phyloP scores from a whole-genome alignment of 176 grass and related monocot genomes.

The Musa acuminata region DNA sequence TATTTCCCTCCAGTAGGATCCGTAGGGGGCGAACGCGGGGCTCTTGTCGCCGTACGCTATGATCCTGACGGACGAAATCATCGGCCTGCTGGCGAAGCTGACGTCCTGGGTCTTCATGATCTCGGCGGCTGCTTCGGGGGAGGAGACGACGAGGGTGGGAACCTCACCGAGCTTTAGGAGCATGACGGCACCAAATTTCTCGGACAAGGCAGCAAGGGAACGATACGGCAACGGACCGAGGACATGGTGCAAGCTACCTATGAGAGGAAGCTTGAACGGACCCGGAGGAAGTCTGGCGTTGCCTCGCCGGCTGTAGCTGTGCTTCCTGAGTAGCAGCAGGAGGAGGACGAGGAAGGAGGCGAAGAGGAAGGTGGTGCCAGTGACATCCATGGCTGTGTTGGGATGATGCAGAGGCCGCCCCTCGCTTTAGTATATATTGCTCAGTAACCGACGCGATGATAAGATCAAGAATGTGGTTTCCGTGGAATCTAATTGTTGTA shows the following conservation, averaged over 20 bases:
- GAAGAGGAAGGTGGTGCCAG: too few species aligned
- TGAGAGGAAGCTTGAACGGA: slow-evolving; percentile 34
- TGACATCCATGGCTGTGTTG: too few species aligned
- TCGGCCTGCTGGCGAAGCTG: slow-evolving; percentile 33
- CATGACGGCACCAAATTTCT: slow-evolving; percentile 38
- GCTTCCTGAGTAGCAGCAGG: too few species aligned
- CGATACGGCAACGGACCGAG: slow-evolving; percentile 34
- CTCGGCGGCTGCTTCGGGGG: slow-evolving; percentile 41
- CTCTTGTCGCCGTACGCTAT: slow-evolving; percentile 23
- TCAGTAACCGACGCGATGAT: too few species aligned
- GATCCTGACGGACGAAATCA: slow-evolving; percentile 21
- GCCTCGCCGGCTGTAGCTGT: too few species aligned
- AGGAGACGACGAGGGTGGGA: slow-evolving; percentile 33
- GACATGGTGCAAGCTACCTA: slow-evolving; percentile 58
- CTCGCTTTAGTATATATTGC: too few species aligned
- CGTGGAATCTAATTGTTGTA: too few species aligned
- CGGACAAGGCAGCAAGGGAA: slow-evolving; percentile 26
- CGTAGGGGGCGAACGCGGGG: slow-evolving; percentile 45
- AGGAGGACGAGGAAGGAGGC: too few species aligned
- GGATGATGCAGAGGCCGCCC: too few species aligned
- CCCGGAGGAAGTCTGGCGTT: too few species aligned
- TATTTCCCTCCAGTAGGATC: slow-evolving; percentile 42
- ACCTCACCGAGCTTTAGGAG: slow-evolving; percentile 48
- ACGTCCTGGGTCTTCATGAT: slow-evolving; percentile 51
- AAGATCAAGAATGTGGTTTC: too few species aligned